Evolutionary conservation across 2,329 filamentous ascomycete species (phyloP), one percentile per base, ranked within the genome.

Genomic region (Aspergillus costaricaensis): DNA sequence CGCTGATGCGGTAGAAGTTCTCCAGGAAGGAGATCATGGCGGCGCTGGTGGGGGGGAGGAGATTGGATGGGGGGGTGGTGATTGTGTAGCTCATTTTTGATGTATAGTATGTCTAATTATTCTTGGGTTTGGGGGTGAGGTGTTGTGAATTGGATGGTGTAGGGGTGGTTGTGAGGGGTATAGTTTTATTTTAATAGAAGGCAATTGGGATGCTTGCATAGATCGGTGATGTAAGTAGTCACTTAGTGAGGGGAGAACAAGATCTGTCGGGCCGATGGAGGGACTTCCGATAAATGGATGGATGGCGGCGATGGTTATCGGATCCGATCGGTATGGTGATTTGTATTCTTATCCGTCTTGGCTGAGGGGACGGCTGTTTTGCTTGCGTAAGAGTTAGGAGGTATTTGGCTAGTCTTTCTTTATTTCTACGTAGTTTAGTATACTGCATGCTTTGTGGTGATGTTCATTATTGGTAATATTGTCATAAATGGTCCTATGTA

Each of bases 1-100:
- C 75, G 64, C 74, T 77, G 49, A 65, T 73, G 41, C 63, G 59
- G 66, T 76, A 77, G 69, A 77, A 77, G 60, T 70, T 67, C 59
- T 74, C 66, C 65, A 77, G 65, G 61, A 77, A 76, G 48, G 68
- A 62, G 58, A 72, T 60, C 49, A 76, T 65, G 36, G 65, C 65
- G 25, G 62, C 50, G 25, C 62, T 67, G 53, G 62, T 69, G 23
- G 67, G 55, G 4, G 72, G 71, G 54, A 69, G 65, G 55, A 71
- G 66, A 39, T 68, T 17, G 10, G 59, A 53, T 59, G 70, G 32
- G 12, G 30, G 61, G 58, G 67, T 66, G 57, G 69, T 53, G 50
- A 76, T 75, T 54, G 66, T 58, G 68, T 76, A 76, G 39, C 72
- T 65, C 74, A 76, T 76, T 65, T 25, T 25, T 0, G 23, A 25